Conservation (phyloP, 768 basidiomycete species). For the Auriscalpium vulgare region DNA sequence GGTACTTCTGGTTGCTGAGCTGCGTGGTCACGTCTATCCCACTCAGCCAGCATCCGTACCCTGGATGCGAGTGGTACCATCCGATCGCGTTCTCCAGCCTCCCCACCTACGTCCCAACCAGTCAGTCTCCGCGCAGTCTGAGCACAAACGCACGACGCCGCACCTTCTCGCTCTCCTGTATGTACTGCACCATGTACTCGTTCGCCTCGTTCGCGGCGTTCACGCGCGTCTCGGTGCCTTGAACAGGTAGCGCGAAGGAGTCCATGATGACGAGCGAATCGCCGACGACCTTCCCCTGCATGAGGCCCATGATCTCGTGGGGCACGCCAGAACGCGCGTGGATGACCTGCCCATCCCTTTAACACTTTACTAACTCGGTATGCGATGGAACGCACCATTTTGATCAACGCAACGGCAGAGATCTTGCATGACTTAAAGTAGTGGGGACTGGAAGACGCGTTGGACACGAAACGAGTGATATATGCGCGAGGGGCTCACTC, state of each 20-base stretch:
- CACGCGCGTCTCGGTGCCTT: conserved; percentile 96
- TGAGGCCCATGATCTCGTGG: conserved; percentile 98
- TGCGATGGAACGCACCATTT: conserved; percentile 54
- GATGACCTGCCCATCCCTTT: conserved; percentile 62
- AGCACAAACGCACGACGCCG: conserved; percentile 9
- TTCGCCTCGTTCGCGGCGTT: conserved; percentile 94
- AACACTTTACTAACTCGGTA: too few relatives aligned
- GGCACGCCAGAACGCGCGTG: conserved; percentile 96
- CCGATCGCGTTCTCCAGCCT: conserved; percentile 83
- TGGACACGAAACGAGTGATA: conserved; percentile 1
- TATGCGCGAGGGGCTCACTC: conserved; percentile 49
- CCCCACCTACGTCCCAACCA: conserved; percentile 48
- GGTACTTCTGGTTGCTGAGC: conserved; percentile 87
- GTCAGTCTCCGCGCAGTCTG: neutral
- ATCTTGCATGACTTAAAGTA: conserved; percentile 91
- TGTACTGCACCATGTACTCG: conserved; percentile 97
- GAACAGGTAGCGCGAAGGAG: conserved; percentile 93
- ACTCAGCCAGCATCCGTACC: conserved; percentile 98
- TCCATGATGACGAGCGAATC: conserved; percentile 84
- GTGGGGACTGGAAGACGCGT: conserved; percentile 46
- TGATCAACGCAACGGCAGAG: conserved; percentile 89
- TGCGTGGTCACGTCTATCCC: conserved; percentile 99
- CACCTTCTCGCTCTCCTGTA: conserved; percentile 74
- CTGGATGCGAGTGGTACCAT: conserved; percentile 99
- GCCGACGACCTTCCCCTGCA: conserved; percentile 92